Evolutionary conservation across 164 flowering plant species (phyloP), one percentile per base, ranked within the genome.

Genomic region (Stephania cephalantha): DNA sequence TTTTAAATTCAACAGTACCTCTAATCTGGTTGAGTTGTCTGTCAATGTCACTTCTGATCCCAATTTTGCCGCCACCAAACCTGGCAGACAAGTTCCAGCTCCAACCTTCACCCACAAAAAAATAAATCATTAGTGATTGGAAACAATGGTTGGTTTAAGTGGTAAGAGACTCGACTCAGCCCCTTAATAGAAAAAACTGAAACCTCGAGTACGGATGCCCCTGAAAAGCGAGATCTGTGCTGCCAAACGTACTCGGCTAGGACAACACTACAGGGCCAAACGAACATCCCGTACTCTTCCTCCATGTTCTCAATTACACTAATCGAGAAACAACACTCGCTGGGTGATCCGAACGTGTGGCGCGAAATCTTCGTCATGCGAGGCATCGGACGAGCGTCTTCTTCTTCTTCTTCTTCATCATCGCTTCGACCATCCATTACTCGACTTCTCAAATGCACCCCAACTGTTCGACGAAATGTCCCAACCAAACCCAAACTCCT

Each of bases 231-330:
- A 50, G 53, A 79, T 70, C 85, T 79, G 73, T 95, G 94, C 76
- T 93, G 97, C 97, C 97, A 95, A 73, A 95, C 88, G 72, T 95
- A 95, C 85, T 95, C 99, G 0, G 96, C 99, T 10, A 95, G 86
- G 55, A 88, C 84, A 67, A 90, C 70, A 76, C 95, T 90, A 72
- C 92, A 91, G 1, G 98, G 99, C 99, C 99, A 95, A n/a, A 93
- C 94, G 73, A 93, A 95, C 79, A 95, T 81, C 9, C 97, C 98
- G 61, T 95, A 95, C 35, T 95, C 97, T 77, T 91, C 97, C 77
- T 88, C 87, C 85, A 95, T 90, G 71, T 82, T 88, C 99, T 83
- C 83, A 31, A 81, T 74, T 46, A 83, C 74, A n/a, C 75, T 30
- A 22, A 80, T 72, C 67, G 74, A 46, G 67, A 72, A 72, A 31